Evolutionary conservation across 2,329 filamentous ascomycete genomes (phyloP).

Genomic region (Trichoderma sp.): DNA sequence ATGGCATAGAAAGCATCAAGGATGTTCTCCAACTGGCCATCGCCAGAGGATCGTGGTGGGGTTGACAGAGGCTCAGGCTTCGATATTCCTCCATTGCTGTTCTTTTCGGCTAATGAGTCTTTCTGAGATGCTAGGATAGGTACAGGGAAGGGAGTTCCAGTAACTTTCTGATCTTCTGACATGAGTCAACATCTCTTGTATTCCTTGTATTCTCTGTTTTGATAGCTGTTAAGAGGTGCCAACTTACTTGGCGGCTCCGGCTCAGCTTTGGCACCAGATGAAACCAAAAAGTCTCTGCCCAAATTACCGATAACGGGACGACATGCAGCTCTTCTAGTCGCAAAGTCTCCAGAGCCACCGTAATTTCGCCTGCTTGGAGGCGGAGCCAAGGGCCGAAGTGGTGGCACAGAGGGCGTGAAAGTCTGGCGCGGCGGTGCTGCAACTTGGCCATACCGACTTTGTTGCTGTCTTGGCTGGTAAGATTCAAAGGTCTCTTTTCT

Average conservation of each 20-base stretch:
- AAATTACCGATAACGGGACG: slow-evolving; percentile 32
- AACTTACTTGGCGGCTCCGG: not conserved
- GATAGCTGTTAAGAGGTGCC: not conserved
- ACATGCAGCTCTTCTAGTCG: slow-evolving; percentile 22
- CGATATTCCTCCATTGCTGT: not conserved
- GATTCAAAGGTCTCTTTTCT: not conserved
- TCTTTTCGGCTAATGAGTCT: not conserved
- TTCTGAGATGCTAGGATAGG: not conserved
- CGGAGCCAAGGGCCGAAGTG: not conserved
- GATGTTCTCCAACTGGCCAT: slow-evolving; percentile 22
- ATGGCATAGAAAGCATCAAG: slow-evolving; percentile 33
- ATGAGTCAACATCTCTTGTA: not conserved
- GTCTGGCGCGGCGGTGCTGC: not conserved
- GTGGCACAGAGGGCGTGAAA: fast-evolving
- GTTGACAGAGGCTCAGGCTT: not conserved
- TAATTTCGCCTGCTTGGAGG: slow-evolving; percentile 34
- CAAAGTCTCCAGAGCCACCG: slow-evolving; percentile 10
- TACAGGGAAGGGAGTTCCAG: not conserved
- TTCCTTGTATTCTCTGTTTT: not conserved
- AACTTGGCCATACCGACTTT: not conserved
- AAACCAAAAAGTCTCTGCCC: slow-evolving; percentile 34
- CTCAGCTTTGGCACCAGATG: not conserved
- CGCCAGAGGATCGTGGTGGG: not conserved
- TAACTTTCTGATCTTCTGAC: not conserved
- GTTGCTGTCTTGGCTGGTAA: not conserved